A percentile compares a stretch with the other conserved stretches of the same genome.
Evolutionary conservation across 2,329 filamentous ascomycete genomes (phyloP).

Genomic region (Thermomyces lanuginosus): DNA sequence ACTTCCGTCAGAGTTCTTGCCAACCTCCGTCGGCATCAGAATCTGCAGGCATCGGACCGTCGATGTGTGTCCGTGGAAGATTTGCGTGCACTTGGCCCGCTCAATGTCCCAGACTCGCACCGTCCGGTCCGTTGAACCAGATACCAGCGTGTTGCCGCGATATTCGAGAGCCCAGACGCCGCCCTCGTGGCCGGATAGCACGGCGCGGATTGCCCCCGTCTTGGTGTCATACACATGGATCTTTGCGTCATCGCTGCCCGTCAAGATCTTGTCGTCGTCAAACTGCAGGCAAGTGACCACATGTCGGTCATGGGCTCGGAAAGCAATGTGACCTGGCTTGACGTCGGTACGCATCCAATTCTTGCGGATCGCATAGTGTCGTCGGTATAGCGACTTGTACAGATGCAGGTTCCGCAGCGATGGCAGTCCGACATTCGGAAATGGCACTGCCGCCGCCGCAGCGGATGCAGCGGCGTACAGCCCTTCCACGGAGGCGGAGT

Average conservation of each 20-base stretch:
- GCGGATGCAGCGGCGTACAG: constrained; percentile 71
- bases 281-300: constrained; percentile 97
- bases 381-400: constrained; percentile 89
- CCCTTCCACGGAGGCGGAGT: constrained; percentile 48
- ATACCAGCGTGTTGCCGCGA: constrained; percentile 85
- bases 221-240: constrained; percentile 98
- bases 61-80: constrained; percentile 94
- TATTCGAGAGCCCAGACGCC: constrained; percentile 97
- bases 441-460: constrained; percentile 65
- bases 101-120: constrained; percentile 99
- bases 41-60: constrained; percentile 94
- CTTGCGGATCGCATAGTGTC: constrained; percentile 76
- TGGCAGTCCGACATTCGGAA: constrained; percentile 62
- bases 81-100: constrained; percentile 76
- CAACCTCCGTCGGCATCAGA: constrained; percentile 67
- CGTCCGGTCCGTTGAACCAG: constrained; percentile 86
- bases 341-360: constrained; percentile 77
- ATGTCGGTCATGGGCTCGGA: constrained; percentile 87
- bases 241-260: constrained; percentile 89
- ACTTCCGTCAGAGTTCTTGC: constrained; percentile 52
- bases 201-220: constrained; percentile 68
- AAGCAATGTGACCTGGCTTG: constrained; percentile 81
- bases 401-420: constrained; percentile 72
- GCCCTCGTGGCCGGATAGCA: constrained; percentile 83
- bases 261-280: constrained; percentile 94